These are phyloP conservation scores for Hamamelis virginiana DNA, from an alignment of 164 flowering plant genomes.

Conservation along the genomic window DNA sequence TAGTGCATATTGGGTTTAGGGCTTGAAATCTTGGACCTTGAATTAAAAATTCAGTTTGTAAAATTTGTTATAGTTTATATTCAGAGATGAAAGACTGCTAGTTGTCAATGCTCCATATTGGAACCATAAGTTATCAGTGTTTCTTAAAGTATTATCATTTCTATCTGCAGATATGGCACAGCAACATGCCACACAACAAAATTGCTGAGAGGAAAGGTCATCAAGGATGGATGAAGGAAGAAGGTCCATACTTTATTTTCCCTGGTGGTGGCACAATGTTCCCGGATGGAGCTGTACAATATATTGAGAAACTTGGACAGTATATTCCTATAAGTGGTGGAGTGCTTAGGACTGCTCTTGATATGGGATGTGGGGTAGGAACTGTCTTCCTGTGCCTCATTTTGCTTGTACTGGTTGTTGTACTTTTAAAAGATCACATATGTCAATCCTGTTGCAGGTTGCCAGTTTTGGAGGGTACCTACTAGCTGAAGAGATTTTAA, in stretches of 20 bases:
- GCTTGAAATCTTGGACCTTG: not conserved
- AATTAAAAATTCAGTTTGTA: not conserved
- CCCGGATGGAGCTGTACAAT: conserved; percentile 86
- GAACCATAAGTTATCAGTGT: not conserved
- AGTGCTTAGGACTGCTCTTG: conserved; percentile 88
- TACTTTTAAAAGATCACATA: not conserved
- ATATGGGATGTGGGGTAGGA: conserved; percentile 99
- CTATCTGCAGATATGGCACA: conserved; percentile 86
- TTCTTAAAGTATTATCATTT: not conserved
- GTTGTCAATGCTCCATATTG: not conserved
- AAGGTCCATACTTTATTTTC: conserved; percentile 80
- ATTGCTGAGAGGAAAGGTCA: conserved; percentile 97
- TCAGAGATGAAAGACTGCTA: not conserved
- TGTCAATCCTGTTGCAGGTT: conserved; percentile 51
- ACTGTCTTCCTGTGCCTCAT: conserved; percentile 2
- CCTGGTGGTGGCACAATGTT: conserved; percentile 99
- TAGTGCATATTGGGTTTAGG: no score
- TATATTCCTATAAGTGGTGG: conserved; percentile 79
- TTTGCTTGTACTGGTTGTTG: conserved; percentile 3
- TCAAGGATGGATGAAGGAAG: conserved; percentile 97
- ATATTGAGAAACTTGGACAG: conserved; percentile 86
- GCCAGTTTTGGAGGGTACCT: conserved; percentile 96
- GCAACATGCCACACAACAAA: conserved; percentile 92
- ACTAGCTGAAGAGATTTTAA: conserved; percentile 60
- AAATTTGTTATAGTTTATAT: no score